phyloP scores from a whole-genome alignment of 2,329 filamentous ascomycete genomes.

The Diaporthe citriasiana region DNA sequence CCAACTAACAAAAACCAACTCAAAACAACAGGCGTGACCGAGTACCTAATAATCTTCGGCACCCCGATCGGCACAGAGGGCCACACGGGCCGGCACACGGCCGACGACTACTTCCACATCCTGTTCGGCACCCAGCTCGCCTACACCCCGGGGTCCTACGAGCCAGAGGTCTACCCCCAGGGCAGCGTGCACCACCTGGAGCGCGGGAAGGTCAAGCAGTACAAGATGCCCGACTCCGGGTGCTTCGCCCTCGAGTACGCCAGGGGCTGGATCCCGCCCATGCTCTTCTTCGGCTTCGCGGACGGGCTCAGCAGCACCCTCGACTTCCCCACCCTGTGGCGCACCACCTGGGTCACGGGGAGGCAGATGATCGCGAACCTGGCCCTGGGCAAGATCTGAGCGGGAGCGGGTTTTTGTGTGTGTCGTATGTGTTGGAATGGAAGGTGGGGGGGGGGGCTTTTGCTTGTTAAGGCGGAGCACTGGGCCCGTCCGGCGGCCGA shows the following conservation, averaged over 20 bases:
- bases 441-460: not conserved
- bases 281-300: constrained; percentile 91
- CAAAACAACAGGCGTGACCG: constrained; percentile 76
- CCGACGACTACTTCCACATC: constrained; percentile 96
- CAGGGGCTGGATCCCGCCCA: constrained; percentile 90
- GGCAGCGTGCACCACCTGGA: constrained; percentile 80
- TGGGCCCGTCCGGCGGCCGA: too few relatives aligned
- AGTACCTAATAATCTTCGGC: constrained; percentile 92
- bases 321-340: constrained; percentile 88
- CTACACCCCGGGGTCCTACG: constrained; percentile 77
- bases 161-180: constrained; percentile 77
- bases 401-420: not conserved
- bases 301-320: constrained; percentile 85
- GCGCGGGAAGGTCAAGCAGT: constrained; percentile 83
- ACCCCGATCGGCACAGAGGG: constrained; percentile 88
- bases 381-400: constrained; percentile 77
- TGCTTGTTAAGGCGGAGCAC: not conserved
- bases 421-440: not conserved
- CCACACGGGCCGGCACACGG: constrained; percentile 89
- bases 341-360: constrained; percentile 80
- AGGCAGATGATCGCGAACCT: constrained; percentile 83
- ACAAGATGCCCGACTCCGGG: constrained; percentile 77
- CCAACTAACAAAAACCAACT: constrained; percentile 19
- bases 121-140: constrained; percentile 82
- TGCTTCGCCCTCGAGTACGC: constrained; percentile 90